A percentile compares a stretch with the other conserved stretches of the same genome.
phyloP scores from a whole-genome alignment of 805 yeast species.

The Pichia sporocuriosa region DNA sequence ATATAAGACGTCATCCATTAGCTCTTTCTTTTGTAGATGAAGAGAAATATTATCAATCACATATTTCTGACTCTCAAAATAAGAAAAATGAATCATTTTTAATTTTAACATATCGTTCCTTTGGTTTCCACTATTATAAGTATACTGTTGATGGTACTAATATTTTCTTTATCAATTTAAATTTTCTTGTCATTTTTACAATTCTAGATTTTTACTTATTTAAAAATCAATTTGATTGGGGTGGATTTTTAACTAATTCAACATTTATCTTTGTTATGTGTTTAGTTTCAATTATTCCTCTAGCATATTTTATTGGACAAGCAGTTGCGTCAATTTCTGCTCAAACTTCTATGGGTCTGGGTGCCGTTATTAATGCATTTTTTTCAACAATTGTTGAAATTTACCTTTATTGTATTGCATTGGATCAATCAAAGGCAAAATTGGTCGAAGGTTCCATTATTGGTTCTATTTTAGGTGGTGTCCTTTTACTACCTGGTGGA shows the following conservation, averaged over 20 bases:
- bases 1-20: constrained; percentile 83
- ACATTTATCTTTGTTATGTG: constrained; percentile 66
- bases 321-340: constrained; percentile 99
- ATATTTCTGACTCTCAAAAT: constrained; percentile 13
- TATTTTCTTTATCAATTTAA: constrained; percentile 80
- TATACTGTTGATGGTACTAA: constrained; percentile 96
- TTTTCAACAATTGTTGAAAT: constrained; percentile 95
- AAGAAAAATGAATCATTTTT: constrained; percentile 54
- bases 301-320: constrained; percentile 96
- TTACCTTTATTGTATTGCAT: constrained; percentile 85
- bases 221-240: constrained; percentile 36
- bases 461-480: constrained; percentile 91
- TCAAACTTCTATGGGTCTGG: constrained; percentile 97
- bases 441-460: constrained; percentile 94
- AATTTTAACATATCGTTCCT: constrained; percentile 85
- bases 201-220: constrained; percentile 69
- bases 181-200: constrained; percentile 73
- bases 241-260: constrained; percentile 49
- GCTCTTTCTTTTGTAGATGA: constrained; percentile 73
- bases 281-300: constrained; percentile 78
- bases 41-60: constrained; percentile 35
- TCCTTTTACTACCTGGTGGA: constrained; percentile 81
- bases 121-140: constrained; percentile 90
- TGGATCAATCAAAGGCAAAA: constrained; percentile 75
- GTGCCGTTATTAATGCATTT: constrained; percentile 96